Conservation (phyloP, 495 filamentous ascomycete genomes). For the Parathielavia hyrcaniae region DNA sequence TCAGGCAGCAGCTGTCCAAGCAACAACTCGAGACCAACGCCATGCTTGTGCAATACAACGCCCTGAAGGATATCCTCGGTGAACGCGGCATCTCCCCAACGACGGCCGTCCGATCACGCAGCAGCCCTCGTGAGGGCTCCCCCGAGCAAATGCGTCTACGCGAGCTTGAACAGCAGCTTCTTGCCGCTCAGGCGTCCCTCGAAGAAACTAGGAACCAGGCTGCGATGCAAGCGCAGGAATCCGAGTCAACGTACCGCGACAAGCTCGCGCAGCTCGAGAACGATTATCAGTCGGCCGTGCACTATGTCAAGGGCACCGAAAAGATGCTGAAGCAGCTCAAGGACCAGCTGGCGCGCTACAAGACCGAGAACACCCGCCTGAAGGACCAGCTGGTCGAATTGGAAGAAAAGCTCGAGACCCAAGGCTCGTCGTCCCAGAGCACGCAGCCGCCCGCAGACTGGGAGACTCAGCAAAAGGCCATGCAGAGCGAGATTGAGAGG, state of each 20-base stretch:
- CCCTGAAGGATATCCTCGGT: slow-evolving; percentile 82
- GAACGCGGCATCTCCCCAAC: slow-evolving; percentile 78
- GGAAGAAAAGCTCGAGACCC: slow-evolving; percentile 44
- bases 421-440: slow-evolving; percentile 29
- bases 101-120: slow-evolving; percentile 41
- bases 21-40: slow-evolving; percentile 88
- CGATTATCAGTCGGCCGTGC: slow-evolving; percentile 98
- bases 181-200: slow-evolving; percentile 67
- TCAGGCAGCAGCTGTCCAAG: slow-evolving; percentile 68
- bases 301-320: slow-evolving; percentile 97
- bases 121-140: slow-evolving; percentile 49
- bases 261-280: slow-evolving; percentile 89
- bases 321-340: slow-evolving; percentile 99
- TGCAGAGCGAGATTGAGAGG: slow-evolving; percentile 66
- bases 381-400: slow-evolving; percentile 69
- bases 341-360: slow-evolving; percentile 85
- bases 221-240: slow-evolving; percentile 73
- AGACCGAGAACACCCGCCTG: slow-evolving; percentile 73
- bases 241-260: slow-evolving; percentile 77
- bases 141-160: slow-evolving; percentile 76
- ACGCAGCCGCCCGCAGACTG: slow-evolving; percentile 50
- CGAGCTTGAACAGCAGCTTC: slow-evolving; percentile 87
- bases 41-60: slow-evolving; percentile 79
- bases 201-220: slow-evolving; percentile 72
- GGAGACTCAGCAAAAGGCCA: slow-evolving; percentile 67